phyloP scores from a whole-genome alignment of 2,329 filamentous ascomycete species.

The Lachnellula arida region DNA sequence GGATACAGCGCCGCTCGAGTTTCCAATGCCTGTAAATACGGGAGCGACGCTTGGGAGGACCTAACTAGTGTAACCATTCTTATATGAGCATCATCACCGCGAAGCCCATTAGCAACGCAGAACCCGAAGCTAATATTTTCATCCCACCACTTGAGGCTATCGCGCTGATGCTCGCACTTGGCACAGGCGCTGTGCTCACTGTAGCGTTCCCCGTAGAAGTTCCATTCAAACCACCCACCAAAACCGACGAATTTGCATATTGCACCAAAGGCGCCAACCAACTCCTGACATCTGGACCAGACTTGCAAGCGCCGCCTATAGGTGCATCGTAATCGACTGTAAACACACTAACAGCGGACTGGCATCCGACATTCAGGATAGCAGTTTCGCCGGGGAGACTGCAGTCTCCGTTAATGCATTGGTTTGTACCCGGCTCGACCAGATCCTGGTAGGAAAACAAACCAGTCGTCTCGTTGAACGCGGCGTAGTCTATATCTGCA shows the following conservation, averaged over 20 bases:
- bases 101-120: neutral
- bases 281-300: slow-evolving; percentile 5
- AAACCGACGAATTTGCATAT: neutral
- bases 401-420: slow-evolving; percentile 49
- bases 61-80: neutral
- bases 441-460: slow-evolving; percentile 41
- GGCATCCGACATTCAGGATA: slow-evolving; percentile 40
- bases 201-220: neutral
- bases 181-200: neutral
- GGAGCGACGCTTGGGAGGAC: neutral
- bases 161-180: neutral
- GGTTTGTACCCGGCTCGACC: slow-evolving; percentile 39
- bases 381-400: slow-evolving; percentile 46
- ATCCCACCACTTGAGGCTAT: neutral
- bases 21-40: too few species aligned
- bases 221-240: neutral
- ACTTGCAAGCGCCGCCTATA: neutral
- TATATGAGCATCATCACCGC: neutral
- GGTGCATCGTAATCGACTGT: slow-evolving; percentile 49
- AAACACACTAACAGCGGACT: slow-evolving; percentile 40
- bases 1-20: too few species aligned
- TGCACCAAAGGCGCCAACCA: slow-evolving; percentile 6
- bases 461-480: slow-evolving; percentile 39
- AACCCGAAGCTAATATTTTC: neutral
- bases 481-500: slow-evolving; percentile 42